Evolutionary conservation across 2,329 filamentous ascomycete species (phyloP).

Genomic region (Phialophora expanda): DNA sequence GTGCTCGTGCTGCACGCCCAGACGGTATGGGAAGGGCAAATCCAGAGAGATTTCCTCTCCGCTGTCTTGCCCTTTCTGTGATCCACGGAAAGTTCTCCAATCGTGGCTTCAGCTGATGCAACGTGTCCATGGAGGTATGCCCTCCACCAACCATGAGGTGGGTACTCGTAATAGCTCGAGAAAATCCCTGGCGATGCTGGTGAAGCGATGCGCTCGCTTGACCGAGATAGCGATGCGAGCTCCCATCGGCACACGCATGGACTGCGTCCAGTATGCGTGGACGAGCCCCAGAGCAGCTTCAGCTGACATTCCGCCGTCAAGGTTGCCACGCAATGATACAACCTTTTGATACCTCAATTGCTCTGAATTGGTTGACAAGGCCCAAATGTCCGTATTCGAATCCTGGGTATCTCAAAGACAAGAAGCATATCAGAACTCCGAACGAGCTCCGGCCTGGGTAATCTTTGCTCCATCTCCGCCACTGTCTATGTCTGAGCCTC

Average conservation of each 20-base stretch:
- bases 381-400: background rate
- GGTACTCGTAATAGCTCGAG: background rate
- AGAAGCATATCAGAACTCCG: background rate
- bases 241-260: background rate
- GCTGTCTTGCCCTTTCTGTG: conserved; percentile 8
- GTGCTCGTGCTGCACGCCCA: background rate
- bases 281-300: background rate
- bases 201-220: conserved; percentile 11
- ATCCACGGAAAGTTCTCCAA: conserved; percentile 6
- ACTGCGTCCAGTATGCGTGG: background rate
- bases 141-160: background rate
- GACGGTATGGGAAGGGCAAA: conserved; percentile 11
- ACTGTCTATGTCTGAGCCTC: background rate
- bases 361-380: conserved; percentile 16
- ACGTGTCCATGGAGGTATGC: background rate
- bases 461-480: conserved; percentile 1
- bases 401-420: conserved; percentile 17
- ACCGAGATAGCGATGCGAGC: background rate
- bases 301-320: conserved; percentile 2
- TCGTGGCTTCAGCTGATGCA: conserved; percentile 2
- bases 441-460: background rate
- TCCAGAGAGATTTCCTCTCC: conserved; percentile 15
- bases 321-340: conserved; percentile 8
- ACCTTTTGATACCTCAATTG: conserved; percentile 20
- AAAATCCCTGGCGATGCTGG: background rate